These are phyloP conservation scores for Lipomyces mesembrius DNA, from an alignment of 805 yeast species.

Conservation along the genomic window DNA sequence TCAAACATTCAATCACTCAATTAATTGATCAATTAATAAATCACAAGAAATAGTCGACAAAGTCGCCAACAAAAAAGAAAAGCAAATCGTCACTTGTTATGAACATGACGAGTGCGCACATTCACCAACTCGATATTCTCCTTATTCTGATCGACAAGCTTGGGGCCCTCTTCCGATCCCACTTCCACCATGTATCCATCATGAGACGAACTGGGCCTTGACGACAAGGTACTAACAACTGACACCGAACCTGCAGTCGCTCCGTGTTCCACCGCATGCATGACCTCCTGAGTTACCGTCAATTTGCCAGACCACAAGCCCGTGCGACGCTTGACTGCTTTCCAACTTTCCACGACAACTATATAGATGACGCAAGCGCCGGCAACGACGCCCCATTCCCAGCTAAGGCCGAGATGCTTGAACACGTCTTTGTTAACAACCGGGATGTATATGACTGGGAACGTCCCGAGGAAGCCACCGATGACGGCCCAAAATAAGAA, in stretches of 20 bases:
- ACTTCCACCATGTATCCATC: background rate
- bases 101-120: background rate
- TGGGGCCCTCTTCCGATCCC: background rate
- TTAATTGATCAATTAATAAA: too few relatives aligned
- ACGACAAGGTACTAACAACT: background rate
- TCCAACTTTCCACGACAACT: conserved; percentile 67
- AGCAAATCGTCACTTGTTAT: background rate
- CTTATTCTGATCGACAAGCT: background rate
- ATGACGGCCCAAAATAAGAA: conserved; percentile 82
- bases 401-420: conserved; percentile 68
- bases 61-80: background rate
- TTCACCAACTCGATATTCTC: background rate
- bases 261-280: background rate
- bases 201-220: background rate
- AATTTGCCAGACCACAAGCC: conserved; percentile 34
- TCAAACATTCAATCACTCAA: background rate
- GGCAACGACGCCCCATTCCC: conserved; percentile 79
- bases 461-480: conserved; percentile 68
- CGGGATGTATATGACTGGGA: conserved; percentile 89
- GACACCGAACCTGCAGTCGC: background rate
- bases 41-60: too few relatives aligned
- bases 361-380: conserved; percentile 66
- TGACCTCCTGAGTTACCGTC: background rate
- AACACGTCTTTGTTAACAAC: conserved; percentile 81
- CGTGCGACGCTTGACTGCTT: conserved; percentile 61